Percentiles rank a stretch among this genome's conserved stretches.
phyloP scores from a whole-genome alignment of 148 eudicot species.

The Rhododendron ovatum region DNA sequence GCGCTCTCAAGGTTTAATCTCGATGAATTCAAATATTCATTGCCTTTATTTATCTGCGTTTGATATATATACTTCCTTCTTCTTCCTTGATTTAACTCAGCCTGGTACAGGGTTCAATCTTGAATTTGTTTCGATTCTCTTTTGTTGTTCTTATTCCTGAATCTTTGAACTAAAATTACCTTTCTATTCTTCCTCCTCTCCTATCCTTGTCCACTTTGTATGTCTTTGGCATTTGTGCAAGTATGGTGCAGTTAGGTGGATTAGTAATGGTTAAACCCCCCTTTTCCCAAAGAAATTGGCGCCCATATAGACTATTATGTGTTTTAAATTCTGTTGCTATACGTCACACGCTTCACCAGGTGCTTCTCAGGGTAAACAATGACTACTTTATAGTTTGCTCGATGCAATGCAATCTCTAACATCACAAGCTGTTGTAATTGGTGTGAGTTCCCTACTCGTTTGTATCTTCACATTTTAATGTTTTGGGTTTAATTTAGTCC shows the following conservation, averaged over 20 bases:
- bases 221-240: neutral
- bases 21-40: no score
- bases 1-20: no score
- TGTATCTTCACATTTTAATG: slow-evolving; percentile 18
- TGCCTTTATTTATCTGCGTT: no score
- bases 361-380: slow-evolving; percentile 79
- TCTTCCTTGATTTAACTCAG: no score
- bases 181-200: neutral
- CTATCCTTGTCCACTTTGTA: no score
- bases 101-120: slow-evolving; percentile 33
- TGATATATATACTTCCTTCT: no score
- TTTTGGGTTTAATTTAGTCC: neutral
- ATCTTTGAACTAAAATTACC: neutral
- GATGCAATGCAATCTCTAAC: slow-evolving; percentile 91
- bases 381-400: slow-evolving; percentile 15
- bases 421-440: slow-evolving; percentile 86
- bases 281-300: neutral
- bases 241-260: neutral
- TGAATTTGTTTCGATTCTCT: neutral
- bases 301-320: neutral
- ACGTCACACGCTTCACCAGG: neutral
- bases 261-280: neutral
- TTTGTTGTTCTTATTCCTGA: neutral
- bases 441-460: slow-evolving; percentile 87
- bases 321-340: neutral